phyloP scores from a whole-genome alignment of 345 rosid species.

The Clarkia xantiana region DNA sequence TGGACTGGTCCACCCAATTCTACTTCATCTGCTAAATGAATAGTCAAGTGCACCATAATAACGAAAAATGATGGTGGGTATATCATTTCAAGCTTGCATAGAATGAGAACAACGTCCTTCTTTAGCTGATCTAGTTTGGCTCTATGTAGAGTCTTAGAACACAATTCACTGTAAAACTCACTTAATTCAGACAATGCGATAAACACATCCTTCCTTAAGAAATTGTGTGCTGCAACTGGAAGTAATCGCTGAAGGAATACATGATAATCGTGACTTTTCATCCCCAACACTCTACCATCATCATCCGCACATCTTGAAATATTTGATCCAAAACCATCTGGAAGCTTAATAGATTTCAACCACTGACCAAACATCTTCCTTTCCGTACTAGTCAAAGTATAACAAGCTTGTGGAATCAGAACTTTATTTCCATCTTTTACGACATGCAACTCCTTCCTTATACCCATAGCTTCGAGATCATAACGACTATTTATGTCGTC shows the following conservation, averaged over 20 bases:
- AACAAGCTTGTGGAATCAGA: not conserved
- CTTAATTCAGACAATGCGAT: not conserved
- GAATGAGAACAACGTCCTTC: not conserved
- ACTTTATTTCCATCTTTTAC: not conserved
- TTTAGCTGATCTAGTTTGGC: not conserved
- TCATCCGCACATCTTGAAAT: not conserved
- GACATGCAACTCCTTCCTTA: not conserved
- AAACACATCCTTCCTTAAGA: not conserved
- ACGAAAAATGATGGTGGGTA: not conserved
- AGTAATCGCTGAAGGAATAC: too few species aligned
- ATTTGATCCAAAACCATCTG: not conserved
- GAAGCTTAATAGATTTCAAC: not conserved
- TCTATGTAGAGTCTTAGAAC: not conserved
- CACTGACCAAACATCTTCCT: not conserved
- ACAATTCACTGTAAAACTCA: not conserved
- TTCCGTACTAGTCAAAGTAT: not conserved
- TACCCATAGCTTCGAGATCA: not conserved
- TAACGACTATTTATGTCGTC: not conserved
- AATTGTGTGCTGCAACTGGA: not conserved
- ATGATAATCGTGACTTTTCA: conserved; percentile 1
- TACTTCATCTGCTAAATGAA: too few species aligned
- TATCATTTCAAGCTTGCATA: not conserved
- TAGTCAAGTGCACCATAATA: too few species aligned
- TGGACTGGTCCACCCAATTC: too few species aligned
- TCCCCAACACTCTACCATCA: not conserved